Conservation (phyloP, 768 basidiomycete genomes). For the Phylloporus sp. region DNA sequence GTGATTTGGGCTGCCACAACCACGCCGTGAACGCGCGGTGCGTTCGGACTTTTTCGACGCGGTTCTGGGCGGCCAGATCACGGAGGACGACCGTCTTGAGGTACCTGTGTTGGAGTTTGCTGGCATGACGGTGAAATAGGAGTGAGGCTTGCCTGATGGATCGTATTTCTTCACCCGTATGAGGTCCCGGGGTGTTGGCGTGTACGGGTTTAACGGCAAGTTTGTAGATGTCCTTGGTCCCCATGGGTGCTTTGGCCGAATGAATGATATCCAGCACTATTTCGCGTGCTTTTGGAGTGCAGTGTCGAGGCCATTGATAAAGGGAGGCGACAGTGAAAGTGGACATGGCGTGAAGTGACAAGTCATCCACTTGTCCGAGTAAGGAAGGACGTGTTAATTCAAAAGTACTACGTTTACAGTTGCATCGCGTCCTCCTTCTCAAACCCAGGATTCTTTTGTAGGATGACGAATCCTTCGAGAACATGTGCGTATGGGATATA, state of each 20-base stretch:
- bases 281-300: slow-evolving; percentile 8
- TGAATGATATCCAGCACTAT: slow-evolving; percentile 20
- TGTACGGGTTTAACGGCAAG: slow-evolving; percentile 14
- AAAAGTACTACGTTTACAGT: slow-evolving; percentile 37
- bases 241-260: slow-evolving; percentile 20
- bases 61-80: slow-evolving; percentile 38
- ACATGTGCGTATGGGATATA: slow-evolving; percentile 87
- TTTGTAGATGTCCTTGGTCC: slow-evolving; percentile 27
- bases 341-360: neutral
- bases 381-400: neutral
- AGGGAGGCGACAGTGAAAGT: slow-evolving; percentile 1
- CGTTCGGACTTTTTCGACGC: slow-evolving; percentile 42
- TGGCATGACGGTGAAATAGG: neutral
- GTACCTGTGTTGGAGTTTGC: slow-evolving; percentile 36
- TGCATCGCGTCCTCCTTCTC: slow-evolving; percentile 87
- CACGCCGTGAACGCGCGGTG: slow-evolving; percentile 35
- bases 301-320: neutral
- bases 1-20: slow-evolving; percentile 34
- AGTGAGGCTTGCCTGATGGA: slow-evolving; percentile 45
- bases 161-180: slow-evolving; percentile 46
- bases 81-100: slow-evolving; percentile 52
- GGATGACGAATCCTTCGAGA: slow-evolving; percentile 87
- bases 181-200: slow-evolving; percentile 31
- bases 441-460: slow-evolving; percentile 90
- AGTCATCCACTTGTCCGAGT: neutral